Evolutionary conservation across 345 rosid genomes (phyloP), one percentile per base, ranked within the genome.

Genomic region (Mangifera indica): DNA sequence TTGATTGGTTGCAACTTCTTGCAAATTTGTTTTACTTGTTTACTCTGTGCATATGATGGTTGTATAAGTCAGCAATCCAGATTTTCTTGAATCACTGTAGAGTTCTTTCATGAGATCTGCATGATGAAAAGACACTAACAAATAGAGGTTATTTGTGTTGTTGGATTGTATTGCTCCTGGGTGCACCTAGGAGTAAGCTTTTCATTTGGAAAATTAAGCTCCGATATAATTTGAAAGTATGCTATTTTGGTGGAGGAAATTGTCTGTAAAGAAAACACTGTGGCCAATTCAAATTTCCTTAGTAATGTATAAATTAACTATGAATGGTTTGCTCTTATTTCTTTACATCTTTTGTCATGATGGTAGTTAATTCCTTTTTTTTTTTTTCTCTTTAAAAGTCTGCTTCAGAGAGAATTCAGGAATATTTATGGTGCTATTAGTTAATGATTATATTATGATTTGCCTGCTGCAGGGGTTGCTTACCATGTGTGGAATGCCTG

Each of bases 401-500:
- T 59, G 26, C 32, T 58, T 13, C 51, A 51, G 45, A 9, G 14
- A 42, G 34, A 49, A 29, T 48, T 29, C 18, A 20, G 60, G 66
- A 26, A 59, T 5, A 1, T 49, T 60, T 61, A 44, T 21, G 60
- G 22, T 67, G 17, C 32, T 63, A 55, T 58, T 7, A 40, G 42
- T 48, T 66, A 10, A 54, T 48, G 62, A 60, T 44, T 37, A 29
- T 29, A 2, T n/a, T 65, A 51, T 60, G 52, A 58, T 37, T 22
- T 72, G 44, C 13, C 46, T 82, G 58, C 61, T 84, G 74, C 83
- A 93, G 98, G 97, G 98, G 17, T 72, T 93, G 74, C 83, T 93
- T 71, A 81, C 82, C 52, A 79, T 93, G 40, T 86, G 92, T 72
- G 98, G 98, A 74, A 85, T 89, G 88, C 93, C 80, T 79, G 96